Evolutionary conservation across 2,329 filamentous ascomycete species (phyloP).

Genomic region (Fusarium abutilonis): DNA sequence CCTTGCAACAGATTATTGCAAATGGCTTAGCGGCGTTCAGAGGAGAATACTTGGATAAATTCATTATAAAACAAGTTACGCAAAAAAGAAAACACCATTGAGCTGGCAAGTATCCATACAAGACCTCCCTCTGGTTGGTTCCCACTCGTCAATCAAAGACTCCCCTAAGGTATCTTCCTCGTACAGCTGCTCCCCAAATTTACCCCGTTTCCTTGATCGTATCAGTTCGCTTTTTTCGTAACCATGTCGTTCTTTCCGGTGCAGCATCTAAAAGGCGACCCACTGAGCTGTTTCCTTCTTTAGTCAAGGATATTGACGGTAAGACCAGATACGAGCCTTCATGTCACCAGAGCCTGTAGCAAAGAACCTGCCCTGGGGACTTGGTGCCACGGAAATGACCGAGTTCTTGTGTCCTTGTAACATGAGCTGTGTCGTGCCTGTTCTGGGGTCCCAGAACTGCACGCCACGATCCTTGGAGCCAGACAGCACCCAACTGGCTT

Average conservation of each 20-base stretch:
- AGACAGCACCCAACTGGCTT: constrained; percentile 94
- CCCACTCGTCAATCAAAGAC: constrained; percentile 23
- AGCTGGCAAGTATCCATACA: constrained; percentile 39
- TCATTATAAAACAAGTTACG: constrained; percentile 44
- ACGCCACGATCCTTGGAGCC: constrained; percentile 97
- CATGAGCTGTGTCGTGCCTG: constrained; percentile 95
- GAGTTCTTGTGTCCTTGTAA: constrained; percentile 99
- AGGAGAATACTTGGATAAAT: constrained; percentile 37
- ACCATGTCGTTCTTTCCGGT: constrained; percentile 13
- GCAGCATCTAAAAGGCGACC: constrained; percentile 29
- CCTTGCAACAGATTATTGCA: not conserved
- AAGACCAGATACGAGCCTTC: constrained; percentile 97
- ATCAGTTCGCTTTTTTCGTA: constrained; percentile 20
- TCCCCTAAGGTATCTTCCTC: constrained; percentile 22
- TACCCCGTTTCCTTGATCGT: constrained; percentile 19
- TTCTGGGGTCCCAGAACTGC: constrained; percentile 97
- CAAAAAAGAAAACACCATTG: constrained; percentile 33
- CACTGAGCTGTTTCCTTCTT: constrained; percentile 33
- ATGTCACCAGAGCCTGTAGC: constrained; percentile 97
- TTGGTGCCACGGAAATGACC: constrained; percentile 96
- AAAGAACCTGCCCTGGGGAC: constrained; percentile 86
- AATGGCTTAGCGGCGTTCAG: not conserved
- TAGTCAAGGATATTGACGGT: constrained; percentile 59
- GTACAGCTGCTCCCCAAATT: constrained; percentile 19
- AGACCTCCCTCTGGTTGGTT: constrained; percentile 27